Evolutionary conservation across 768 basidiomycete genomes (phyloP), one percentile per base, ranked within the genome.

Genomic region (Kwoniella mangroviensis): DNA sequence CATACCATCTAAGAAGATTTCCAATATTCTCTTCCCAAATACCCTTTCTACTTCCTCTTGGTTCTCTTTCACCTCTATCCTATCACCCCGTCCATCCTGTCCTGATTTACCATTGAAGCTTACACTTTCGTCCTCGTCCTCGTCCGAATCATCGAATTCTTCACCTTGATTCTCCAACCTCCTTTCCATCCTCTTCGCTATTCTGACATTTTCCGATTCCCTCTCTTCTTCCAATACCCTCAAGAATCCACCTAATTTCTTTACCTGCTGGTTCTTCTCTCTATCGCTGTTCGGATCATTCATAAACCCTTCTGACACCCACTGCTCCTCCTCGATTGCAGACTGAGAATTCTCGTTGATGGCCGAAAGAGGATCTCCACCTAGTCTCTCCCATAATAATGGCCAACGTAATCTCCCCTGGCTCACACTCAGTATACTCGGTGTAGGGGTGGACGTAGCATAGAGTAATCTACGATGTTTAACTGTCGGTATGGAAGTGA

Each of bases 141-240:
- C 74, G 60, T 79, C 77, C 51, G 65, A 91, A 80, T 92, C 94
- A 34, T 97, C 90, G 10, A 97, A 87, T 72, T 87, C 90, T 82
- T 90, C 89, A 69, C 94, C 84, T 15, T 92, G 93, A 13, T 87
- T 88, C 70, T 93, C 89, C 84, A 89, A 56, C 53, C 69, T 42
- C 57, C 80, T 65, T 63, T 81, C 79, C 22, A 54, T 69, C 53
- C 80, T 56, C 64, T 73, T 73, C 0, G 86, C 26, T 86, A 73
- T 86, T 28, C 87, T 84, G 28, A 85, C 79, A n/a, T 86, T 84
- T 74, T 86, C 88, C 56, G 68, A 72, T 67, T 81, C 77, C 53
- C 82, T 61, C 65, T 82, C 79, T 73, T 87, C 89, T 24, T 89
- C 87, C 71, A 88, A 86, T 74, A 89, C 90, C 77, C 89, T 87